Evolutionary conservation across 2,329 filamentous ascomycete species (phyloP).

Genomic region (Aspergillus japonicus): DNA sequence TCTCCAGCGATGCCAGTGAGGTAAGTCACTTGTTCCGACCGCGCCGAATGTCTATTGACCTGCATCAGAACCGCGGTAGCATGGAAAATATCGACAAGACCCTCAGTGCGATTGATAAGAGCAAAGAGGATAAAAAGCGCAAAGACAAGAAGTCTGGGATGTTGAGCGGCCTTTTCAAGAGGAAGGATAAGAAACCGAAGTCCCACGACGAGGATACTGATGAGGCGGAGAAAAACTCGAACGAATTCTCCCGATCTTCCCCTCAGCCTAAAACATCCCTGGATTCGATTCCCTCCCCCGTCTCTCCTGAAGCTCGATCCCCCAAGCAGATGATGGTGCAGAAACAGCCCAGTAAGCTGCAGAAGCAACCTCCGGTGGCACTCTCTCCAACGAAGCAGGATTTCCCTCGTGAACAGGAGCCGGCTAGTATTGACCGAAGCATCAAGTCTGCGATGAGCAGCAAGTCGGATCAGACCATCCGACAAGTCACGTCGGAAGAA

Average conservation of each 20-base stretch:
- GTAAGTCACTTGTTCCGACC: slow-evolving; percentile 23
- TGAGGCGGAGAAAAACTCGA: slow-evolving; percentile 59
- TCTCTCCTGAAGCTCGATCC: slow-evolving; percentile 25
- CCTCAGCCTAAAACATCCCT: slow-evolving; percentile 46
- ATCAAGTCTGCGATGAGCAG: slow-evolving; percentile 19
- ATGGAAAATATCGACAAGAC: slow-evolving; percentile 75
- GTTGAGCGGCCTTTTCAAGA: slow-evolving; percentile 68
- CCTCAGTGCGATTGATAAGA: slow-evolving; percentile 59
- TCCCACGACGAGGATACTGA: slow-evolving; percentile 48
- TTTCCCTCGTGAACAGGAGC: slow-evolving; percentile 34
- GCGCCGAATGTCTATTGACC: slow-evolving; percentile 17
- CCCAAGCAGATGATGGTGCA: slow-evolving; percentile 45
- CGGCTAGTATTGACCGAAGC: slow-evolving; percentile 24
- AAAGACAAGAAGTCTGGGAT: slow-evolving; percentile 71
- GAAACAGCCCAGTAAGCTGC: slow-evolving; percentile 65
- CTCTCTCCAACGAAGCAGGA: slow-evolving; percentile 42
- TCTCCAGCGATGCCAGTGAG: slow-evolving; percentile 40
- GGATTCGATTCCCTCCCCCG: slow-evolving; percentile 42
- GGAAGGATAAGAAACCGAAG: slow-evolving; percentile 62
- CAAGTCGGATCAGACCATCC: slow-evolving; percentile 33
- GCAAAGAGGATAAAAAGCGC: slow-evolving; percentile 72
- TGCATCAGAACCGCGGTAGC: slow-evolving; percentile 60
- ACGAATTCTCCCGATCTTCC: slow-evolving; percentile 54
- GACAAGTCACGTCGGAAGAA: slow-evolving; percentile 35
- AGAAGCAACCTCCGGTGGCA: slow-evolving; percentile 61